Evolutionary conservation across 257 asterid species (phyloP).

Genomic region (Solanum virginianum): DNA sequence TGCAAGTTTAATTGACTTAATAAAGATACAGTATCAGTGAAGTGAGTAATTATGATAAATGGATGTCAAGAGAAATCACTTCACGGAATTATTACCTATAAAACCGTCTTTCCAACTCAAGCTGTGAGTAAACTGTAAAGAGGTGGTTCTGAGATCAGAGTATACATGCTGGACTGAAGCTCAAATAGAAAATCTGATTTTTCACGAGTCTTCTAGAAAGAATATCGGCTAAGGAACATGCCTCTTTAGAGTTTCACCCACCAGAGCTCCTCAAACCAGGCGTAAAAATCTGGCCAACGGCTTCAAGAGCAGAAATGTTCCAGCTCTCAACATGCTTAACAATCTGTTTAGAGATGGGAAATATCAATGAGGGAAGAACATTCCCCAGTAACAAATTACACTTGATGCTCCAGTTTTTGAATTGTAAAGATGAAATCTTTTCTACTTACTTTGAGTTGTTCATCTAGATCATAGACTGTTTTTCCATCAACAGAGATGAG

Average conservation of each 20-base stretch:
- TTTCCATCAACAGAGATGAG: constrained; percentile 53
- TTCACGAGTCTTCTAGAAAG: background rate
- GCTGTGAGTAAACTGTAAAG: background rate
- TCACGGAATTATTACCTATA: background rate
- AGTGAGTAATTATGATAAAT: background rate
- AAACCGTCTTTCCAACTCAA: background rate
- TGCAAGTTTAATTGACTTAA: background rate
- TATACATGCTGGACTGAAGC: background rate
- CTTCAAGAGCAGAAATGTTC: constrained; percentile 67
- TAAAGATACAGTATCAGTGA: background rate
- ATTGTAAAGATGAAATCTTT: background rate
- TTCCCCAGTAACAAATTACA: background rate
- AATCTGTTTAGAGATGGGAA: constrained; percentile 22
- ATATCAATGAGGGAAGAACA: background rate
- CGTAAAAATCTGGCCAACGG: constrained; percentile 59
- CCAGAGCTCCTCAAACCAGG: constrained; percentile 29
- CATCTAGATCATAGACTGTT: constrained; percentile 48
- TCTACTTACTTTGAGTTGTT: constrained; percentile 34
- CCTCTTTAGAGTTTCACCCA: background rate
- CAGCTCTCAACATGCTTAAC: constrained; percentile 72
- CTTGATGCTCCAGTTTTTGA: background rate
- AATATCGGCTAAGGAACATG: background rate
- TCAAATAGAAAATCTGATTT: background rate
- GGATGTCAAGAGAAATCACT: background rate
- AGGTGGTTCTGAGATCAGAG: background rate